Evolutionary conservation across 805 yeast genomes (phyloP).

Genomic region (Candida sphagnicola): DNA sequence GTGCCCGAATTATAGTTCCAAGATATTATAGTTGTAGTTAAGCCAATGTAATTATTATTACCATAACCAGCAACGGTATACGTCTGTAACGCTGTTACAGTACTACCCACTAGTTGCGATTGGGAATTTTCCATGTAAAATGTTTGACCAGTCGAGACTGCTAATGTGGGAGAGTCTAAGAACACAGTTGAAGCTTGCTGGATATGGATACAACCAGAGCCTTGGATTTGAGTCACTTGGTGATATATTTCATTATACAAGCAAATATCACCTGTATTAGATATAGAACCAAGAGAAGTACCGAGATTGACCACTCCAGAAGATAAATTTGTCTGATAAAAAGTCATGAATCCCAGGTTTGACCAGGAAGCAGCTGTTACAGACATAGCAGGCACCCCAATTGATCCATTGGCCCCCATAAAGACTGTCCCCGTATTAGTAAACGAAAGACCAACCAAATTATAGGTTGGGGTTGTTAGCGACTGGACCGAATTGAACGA

Average conservation of each 20-base stretch:
- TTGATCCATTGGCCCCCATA: too few species aligned
- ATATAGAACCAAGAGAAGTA: neutral
- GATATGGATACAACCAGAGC: neutral
- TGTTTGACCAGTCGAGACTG: neutral
- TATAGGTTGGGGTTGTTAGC: slow-evolving; percentile 13
- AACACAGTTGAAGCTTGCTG: neutral
- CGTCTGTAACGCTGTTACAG: neutral
- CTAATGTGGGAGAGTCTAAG: neutral
- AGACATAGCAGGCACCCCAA: too few species aligned
- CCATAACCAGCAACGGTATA: neutral
- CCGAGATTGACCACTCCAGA: too few species aligned
- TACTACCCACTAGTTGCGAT: neutral
- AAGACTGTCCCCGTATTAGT: too few species aligned
- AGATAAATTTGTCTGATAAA: too few species aligned
- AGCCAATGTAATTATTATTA: too few species aligned
- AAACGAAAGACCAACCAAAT: slow-evolving; percentile 13
- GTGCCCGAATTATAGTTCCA: neutral
- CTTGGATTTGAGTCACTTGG: neutral
- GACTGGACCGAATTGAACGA: slow-evolving; percentile 19
- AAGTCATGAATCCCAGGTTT: too few species aligned
- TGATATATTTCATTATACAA: neutral
- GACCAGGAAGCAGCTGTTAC: too few species aligned
- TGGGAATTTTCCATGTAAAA: neutral
- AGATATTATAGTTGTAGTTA: neutral
- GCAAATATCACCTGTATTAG: neutral